Percentiles rank a stretch among this genome's conserved stretches.
These are phyloP conservation scores for Hymenoscyphus linearis DNA, from an alignment of 2,329 filamentous ascomycete genomes.

Conservation along the genomic window DNA sequence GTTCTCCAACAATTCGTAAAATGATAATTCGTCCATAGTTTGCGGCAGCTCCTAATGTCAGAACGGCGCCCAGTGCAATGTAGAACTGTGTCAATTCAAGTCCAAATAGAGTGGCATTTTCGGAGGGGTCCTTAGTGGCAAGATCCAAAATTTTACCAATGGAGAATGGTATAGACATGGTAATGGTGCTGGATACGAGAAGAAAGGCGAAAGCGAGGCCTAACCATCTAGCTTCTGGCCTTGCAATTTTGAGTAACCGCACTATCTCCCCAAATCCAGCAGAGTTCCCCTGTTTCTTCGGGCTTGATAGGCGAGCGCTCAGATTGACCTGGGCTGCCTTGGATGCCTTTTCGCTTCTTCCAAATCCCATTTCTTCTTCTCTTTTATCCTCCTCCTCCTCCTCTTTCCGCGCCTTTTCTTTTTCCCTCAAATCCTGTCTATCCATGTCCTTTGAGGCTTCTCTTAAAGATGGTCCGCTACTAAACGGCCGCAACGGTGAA, in stretches of 20 bases:
- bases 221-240: conserved; percentile 76
- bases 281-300: conserved; percentile 48
- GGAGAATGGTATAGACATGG: conserved; percentile 94
- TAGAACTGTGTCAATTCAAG: conserved; percentile 86
- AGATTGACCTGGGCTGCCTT: conserved; percentile 87
- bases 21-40: conserved; percentile 95
- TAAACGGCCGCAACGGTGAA: conserved; percentile 28
- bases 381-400: conserved; percentile 38
- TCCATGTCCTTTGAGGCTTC: conserved; percentile 23
- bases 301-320: conserved; percentile 79
- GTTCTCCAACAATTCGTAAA: conserved; percentile 87
- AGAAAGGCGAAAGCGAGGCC: conserved; percentile 76
- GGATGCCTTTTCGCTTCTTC: conserved; percentile 74
- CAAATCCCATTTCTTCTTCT: conserved; percentile 55
- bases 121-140: conserved; percentile 66
- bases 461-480: conserved; percentile 21
- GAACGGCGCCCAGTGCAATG: conserved; percentile 65
- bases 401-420: conserved; percentile 35
- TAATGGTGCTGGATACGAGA: conserved; percentile 83
- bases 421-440: conserved; percentile 32
- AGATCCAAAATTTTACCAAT: conserved; percentile 94
- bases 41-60: conserved; percentile 78
- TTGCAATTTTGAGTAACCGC: conserved; percentile 83
- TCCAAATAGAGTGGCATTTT: conserved; percentile 72
- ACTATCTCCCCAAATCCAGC: conserved; percentile 72